These are phyloP conservation scores for Paramecium sexaurelia DNA, from an alignment of 73 alveolate genomes.

Conservation along the genomic window DNA sequence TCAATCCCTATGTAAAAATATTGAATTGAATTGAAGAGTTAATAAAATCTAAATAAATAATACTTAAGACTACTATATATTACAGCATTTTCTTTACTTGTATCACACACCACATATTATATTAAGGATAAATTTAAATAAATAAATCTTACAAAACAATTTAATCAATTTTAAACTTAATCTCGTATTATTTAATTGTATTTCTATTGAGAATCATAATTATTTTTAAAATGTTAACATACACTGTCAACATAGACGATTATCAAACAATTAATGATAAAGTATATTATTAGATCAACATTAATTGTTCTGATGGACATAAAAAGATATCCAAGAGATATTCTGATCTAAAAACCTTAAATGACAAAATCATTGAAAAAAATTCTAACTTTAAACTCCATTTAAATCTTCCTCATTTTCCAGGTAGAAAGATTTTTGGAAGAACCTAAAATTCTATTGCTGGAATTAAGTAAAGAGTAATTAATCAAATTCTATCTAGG, in stretches of 20 bases:
- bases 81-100: neutral
- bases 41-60: too few species aligned
- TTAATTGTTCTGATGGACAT: neutral
- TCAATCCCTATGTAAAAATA: too few species aligned
- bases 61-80: too few species aligned
- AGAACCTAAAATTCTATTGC: neutral
- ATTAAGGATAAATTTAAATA: neutral
- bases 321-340: neutral
- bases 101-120: neutral
- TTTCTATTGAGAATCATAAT: neutral
- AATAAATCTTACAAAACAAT: neutral
- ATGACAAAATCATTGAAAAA: neutral
- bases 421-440: constrained; percentile 6
- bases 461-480: neutral
- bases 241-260: neutral
- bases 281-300: neutral
- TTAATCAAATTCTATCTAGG: neutral
- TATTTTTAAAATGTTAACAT: neutral
- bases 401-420: neutral
- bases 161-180: neutral
- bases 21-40: neutral
- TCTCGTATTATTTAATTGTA: neutral
- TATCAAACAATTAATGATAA: neutral
- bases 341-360: neutral
- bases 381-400: neutral